phyloP scores from a whole-genome alignment of 2,329 filamentous ascomycete species.

The Plectosphaerella sp. region DNA sequence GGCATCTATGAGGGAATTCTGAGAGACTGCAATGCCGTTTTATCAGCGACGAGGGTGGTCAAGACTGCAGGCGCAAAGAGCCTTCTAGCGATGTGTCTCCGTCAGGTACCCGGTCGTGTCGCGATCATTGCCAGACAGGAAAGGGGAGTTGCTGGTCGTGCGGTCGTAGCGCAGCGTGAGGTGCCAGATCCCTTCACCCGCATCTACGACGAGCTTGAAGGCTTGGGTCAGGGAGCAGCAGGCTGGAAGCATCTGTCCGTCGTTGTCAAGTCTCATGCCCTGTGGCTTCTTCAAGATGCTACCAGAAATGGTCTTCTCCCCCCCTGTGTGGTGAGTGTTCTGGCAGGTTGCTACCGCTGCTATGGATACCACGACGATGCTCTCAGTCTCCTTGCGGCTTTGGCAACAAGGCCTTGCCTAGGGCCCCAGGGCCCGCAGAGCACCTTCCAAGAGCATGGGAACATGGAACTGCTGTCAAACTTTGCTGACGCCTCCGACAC shows the following conservation, averaged over 20 bases:
- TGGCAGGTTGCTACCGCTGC: constrained; percentile 36
- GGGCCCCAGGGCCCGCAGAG: constrained; percentile 26
- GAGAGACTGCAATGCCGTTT: constrained; percentile 21
- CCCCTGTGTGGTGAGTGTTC: constrained; percentile 29
- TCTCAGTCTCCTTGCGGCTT: constrained; percentile 30
- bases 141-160: not conserved
- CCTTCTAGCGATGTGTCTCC: constrained; percentile 44
- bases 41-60: constrained; percentile 17
- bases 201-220: constrained; percentile 45
- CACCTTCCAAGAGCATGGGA: constrained; percentile 18
- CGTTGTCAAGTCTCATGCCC: constrained; percentile 41
- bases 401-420: constrained; percentile 28
- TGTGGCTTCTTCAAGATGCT: constrained; percentile 36
- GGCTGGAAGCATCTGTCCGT: constrained; percentile 40
- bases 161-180: too few species aligned
- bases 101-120: constrained; percentile 43
- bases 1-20: constrained; percentile 28
- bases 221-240: constrained; percentile 30
- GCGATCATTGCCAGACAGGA: constrained; percentile 38
- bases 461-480: constrained; percentile 24
- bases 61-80: constrained; percentile 21
- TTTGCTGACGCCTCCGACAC: constrained; percentile 21
- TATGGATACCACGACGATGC: constrained; percentile 32
- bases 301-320: constrained; percentile 37
- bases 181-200: constrained; percentile 32